Base-by-base conservation (phyloP, 2,329 filamentous ascomycete species). In the Cladosporium sp. region DNA sequence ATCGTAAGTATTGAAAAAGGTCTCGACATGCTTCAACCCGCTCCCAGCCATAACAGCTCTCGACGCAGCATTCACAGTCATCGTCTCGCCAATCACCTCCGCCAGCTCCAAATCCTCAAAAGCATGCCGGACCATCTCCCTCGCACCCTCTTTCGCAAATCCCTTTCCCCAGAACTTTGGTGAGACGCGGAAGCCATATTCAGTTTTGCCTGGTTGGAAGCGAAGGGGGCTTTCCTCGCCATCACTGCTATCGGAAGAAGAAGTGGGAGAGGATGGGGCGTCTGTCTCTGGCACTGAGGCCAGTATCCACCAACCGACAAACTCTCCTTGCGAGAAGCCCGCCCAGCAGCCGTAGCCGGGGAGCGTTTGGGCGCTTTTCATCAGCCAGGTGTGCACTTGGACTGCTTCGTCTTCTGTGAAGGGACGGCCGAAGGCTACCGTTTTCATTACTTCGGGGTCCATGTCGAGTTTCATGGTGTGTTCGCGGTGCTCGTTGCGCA, bases 261-360 rank as follows among this genome's bases (percentile, higher is more conserved):
- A n/a, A 17, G 38, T 5, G 3, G 47, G 30, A 50, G 47, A 37
- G 17, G 25, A 20, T 8, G 9, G 15, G 14, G 38, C 15, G 7
- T 40, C 38, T 17, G 22, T 37, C 20, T 37, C 51, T 8, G 50
- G 66, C 56, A 55, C 51, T n/a, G 62, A 59, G 1, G 67, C 68
- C 5, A 71, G 43, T 22, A 69, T 61, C 68, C 69, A 72, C 68
- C 68, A 70, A 17, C 70, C 70, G 43, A 71, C 65, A 55, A 71
- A 71, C 12, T 70, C 60, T n/a, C 64, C 68, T 14, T 36, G 20
- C 20, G 42, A 20, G 50, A 59, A 49, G 6, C 57, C 57, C 1
- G 57, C 57, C 57, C 57, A 59, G 20, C 50, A 54, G n/a, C 57
- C 57, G 37, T 49, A 47, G 20, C 57, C 57, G 17, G 57, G 57